phyloP scores from a whole-genome alignment of 2,329 filamentous ascomycete species.

The Triangularia verruculosa region DNA sequence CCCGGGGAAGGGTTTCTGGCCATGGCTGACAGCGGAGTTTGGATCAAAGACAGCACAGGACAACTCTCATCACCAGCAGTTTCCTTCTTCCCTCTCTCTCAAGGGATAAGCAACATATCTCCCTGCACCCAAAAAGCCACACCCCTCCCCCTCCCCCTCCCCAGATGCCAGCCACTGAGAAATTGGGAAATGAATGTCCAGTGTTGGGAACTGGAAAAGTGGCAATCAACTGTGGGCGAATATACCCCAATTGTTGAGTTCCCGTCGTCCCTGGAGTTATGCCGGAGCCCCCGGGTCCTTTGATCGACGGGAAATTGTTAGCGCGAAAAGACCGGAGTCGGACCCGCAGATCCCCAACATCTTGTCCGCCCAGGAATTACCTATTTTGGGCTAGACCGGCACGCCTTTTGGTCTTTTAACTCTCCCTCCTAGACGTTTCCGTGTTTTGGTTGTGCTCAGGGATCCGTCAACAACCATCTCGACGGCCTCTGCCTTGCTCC shows the following conservation, averaged over 20 bases:
- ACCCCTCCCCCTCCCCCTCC: too few species aligned
- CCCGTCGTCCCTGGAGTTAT: slow-evolving; percentile 6
- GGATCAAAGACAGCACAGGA: background rate
- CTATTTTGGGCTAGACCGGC: slow-evolving; percentile 14
- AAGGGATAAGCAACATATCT: too few species aligned
- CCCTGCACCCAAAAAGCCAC: too few species aligned
- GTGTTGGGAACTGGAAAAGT: background rate
- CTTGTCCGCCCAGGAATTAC: slow-evolving; percentile 35
- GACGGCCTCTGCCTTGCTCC: background rate
- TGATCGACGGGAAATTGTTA: slow-evolving; percentile 18
- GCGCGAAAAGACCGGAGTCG: slow-evolving; percentile 20
- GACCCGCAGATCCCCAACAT: slow-evolving; percentile 45
- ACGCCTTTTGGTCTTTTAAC: background rate
- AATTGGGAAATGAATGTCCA: background rate
- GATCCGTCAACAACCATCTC: background rate
- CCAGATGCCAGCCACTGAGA: background rate
- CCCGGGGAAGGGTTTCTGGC: slow-evolving; percentile 22
- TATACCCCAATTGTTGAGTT: slow-evolving; percentile 29
- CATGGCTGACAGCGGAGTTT: slow-evolving; percentile 15
- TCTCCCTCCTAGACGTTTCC: background rate
- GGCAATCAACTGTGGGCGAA: slow-evolving; percentile 5
- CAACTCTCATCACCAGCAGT: too few species aligned
- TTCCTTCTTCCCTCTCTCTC: too few species aligned
- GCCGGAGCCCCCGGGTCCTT: slow-evolving; percentile 16
- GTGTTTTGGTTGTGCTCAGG: background rate